Conservation (phyloP, 2,329 filamentous ascomycete species). For the Berkeleyomyces basicola region DNA sequence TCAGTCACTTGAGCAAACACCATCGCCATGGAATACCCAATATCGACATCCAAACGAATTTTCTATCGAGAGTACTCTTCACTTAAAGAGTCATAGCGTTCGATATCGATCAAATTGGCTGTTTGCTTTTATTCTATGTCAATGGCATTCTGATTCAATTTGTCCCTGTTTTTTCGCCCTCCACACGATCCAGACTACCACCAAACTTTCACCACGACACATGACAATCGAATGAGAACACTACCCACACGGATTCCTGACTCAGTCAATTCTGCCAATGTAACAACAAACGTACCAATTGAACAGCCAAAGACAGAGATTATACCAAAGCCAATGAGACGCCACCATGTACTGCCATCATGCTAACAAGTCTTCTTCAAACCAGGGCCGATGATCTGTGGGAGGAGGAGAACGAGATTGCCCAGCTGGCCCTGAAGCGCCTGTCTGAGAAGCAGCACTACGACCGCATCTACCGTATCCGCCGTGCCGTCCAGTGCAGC, state of each 20-base stretch:
- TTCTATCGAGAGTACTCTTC: too few species aligned
- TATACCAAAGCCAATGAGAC: not conserved
- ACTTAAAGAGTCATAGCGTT: too few species aligned
- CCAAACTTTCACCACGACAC: too few species aligned
- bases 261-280: too few species aligned
- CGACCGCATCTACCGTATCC: conserved; percentile 93
- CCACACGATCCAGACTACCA: too few species aligned
- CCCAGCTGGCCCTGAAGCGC: conserved; percentile 78
- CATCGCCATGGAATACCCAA: not conserved
- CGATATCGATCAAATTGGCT: too few species aligned
- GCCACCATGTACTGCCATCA: not conserved
- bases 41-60: too few species aligned
- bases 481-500: conserved; percentile 73
- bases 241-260: too few species aligned
- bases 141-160: too few species aligned
- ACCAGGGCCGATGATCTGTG: conserved; percentile 83
- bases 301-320: not conserved
- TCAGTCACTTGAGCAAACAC: not conserved
- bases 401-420: conserved; percentile 75
- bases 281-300: not conserved
- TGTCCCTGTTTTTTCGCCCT: too few species aligned
- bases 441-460: conserved; percentile 81
- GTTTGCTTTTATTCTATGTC: too few species aligned
- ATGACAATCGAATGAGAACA: too few species aligned
- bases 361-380: not conserved